A percentile compares a stretch with the other conserved stretches of the same genome.
phyloP scores from a whole-genome alignment of 2,329 filamentous ascomycete species.

The Fusarium sp. region DNA sequence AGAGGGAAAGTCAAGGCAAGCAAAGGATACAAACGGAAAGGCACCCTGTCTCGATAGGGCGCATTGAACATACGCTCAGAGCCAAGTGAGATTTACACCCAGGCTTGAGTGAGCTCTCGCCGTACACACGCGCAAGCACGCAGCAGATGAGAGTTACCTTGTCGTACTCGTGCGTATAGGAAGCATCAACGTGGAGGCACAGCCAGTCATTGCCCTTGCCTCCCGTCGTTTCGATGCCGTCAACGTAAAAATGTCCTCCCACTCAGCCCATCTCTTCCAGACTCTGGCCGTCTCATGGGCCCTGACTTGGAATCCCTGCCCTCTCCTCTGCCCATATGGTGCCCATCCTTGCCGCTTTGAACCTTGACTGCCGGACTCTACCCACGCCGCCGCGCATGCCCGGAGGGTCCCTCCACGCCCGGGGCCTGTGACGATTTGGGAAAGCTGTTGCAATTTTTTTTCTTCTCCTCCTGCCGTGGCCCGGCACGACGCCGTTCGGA shows the following conservation, averaged over 20 bases:
- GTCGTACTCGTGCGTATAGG: conserved; percentile 8
- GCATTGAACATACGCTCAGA: not conserved
- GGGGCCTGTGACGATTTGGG: conserved; percentile 18
- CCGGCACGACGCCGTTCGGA: conserved; percentile 37
- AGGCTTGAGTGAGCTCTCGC: not conserved
- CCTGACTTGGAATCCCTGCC: conserved; percentile 4
- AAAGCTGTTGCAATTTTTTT: conserved; percentile 16
- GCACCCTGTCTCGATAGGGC: not conserved
- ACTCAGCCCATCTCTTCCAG: conserved; percentile 1
- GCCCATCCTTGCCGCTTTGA: conserved; percentile 25
- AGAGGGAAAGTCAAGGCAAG: not conserved
- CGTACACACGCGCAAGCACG: not conserved
- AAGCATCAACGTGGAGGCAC: conserved; percentile 1
- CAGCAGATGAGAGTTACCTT: not conserved
- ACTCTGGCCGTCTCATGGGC: not conserved
- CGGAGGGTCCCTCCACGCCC: conserved; percentile 25
- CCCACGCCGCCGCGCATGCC: conserved; percentile 31
- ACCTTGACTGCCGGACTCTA: conserved; percentile 19
- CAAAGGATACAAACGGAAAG: not conserved
- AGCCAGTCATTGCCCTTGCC: not conserved
- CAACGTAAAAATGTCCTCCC: not conserved
- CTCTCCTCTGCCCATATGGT: conserved; percentile 16
- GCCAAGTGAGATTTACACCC: conserved; percentile 9
- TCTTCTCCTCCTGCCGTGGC: conserved; percentile 11
- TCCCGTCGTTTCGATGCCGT: not conserved